Evolutionary conservation across 225 moss, liverwort and hornwort genomes (phyloP).

Genomic region (Lunularia cruciata): DNA sequence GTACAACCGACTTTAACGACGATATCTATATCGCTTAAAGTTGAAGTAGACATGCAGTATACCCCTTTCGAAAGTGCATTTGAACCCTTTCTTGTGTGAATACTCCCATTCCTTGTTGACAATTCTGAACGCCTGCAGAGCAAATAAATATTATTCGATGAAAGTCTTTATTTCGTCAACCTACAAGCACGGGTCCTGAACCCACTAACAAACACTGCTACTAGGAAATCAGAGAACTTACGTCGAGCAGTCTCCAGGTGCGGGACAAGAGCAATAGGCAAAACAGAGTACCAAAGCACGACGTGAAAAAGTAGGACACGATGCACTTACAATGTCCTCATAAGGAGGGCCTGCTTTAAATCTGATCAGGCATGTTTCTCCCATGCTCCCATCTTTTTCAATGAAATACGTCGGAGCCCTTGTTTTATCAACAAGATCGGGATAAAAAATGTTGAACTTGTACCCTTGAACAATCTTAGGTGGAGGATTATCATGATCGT

Average conservation of each 20-base stretch:
- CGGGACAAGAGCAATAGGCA: background rate
- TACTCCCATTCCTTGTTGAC: conserved; percentile 98
- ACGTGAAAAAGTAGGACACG: background rate
- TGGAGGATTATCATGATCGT: conserved; percentile 94
- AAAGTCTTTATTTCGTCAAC: background rate
- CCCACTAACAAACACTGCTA: background rate
- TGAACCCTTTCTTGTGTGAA: conserved; percentile 95
- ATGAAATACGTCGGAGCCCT: conserved; percentile 78
- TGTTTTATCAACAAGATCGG: conserved; percentile 90
- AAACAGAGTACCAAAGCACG: background rate
- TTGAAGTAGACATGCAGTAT: conserved; percentile 96
- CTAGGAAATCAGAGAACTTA: background rate
- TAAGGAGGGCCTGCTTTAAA: conserved; percentile 97
- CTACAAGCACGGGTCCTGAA: background rate
- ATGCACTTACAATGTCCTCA: conserved; percentile 71
- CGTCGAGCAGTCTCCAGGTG: background rate
- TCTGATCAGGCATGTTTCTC: conserved; percentile 86
- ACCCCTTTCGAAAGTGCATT: conserved; percentile 94
- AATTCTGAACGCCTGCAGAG: conserved; percentile 69
- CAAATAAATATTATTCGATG: background rate
- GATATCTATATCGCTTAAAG: conserved; percentile 87
- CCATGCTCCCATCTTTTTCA: conserved; percentile 77
- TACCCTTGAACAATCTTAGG: conserved; percentile 97
- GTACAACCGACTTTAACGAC: conserved; percentile 43
- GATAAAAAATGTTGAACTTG: conserved; percentile 95